phyloP scores from a whole-genome alignment of 208 protist genomes.

The Leptomonas seymouri region DNA sequence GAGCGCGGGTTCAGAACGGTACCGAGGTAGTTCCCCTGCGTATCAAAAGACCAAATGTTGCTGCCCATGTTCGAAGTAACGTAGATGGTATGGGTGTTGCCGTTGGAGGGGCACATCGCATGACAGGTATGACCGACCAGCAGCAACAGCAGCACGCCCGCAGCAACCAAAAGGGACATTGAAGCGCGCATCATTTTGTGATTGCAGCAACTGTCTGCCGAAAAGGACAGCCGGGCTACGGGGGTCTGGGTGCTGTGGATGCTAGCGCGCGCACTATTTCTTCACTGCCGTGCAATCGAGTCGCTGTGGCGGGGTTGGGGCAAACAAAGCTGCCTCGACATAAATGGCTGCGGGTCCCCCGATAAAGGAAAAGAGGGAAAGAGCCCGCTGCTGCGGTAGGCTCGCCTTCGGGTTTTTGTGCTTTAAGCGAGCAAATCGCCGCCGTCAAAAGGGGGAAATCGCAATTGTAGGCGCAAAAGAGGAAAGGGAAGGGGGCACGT shows the following conservation, averaged over 20 bases:
- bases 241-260: too few relatives aligned
- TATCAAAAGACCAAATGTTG: slow-evolving; percentile 91
- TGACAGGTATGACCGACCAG: slow-evolving; percentile 15
- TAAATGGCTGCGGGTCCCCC: not conserved
- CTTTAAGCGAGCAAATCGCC: too few relatives aligned
- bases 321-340: not conserved
- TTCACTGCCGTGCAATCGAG: too few relatives aligned
- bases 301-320: too few relatives aligned
- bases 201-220: slow-evolving; percentile 1
- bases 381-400: not conserved
- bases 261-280: too few relatives aligned
- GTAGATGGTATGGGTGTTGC: slow-evolving; percentile 88
- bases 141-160: slow-evolving; percentile 22
- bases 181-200: not conserved
- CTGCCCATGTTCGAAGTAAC: slow-evolving; percentile 88
- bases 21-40: slow-evolving; percentile 76
- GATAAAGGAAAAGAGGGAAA: not conserved
- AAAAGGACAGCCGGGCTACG: not conserved
- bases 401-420: not conserved
- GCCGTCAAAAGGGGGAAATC: not conserved
- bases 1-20: slow-evolving; percentile 67
- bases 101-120: slow-evolving; percentile 81
- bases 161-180: slow-evolving; percentile 5
- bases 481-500: not conserved
- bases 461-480: not conserved